Base-by-base conservation (phyloP, 179 eudicot genomes). In the Monotropa hypopitys region DNA sequence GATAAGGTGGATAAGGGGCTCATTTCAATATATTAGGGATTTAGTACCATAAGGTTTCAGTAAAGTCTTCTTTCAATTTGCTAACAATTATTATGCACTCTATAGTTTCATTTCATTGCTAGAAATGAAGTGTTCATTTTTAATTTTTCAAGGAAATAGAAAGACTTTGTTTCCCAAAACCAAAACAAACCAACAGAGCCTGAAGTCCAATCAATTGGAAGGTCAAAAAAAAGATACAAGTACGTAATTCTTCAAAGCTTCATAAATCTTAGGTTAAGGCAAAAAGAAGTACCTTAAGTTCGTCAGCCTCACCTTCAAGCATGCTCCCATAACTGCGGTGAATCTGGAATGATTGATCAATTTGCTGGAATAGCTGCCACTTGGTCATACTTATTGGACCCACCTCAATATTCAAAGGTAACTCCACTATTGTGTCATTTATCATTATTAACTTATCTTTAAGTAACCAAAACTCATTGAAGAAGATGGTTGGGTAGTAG, bases 221-320 rank as follows among this genome's bases (percentile, higher is more conserved):
- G 8, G 43, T 63, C n/a, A n/a, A 0, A 18, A 46, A 46, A 45
- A 49, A 76, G 1, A 16, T 18, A 20, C 7, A 7, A 43, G 10
- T 20, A 10, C 9, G 15, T 28, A 18, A 38, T 23, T 42, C 11
- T 61, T 74, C 49, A 35, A 46, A 51, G 46, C 45, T 33, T 72
- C 62, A 38, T 33, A 33, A 26, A 28, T 61, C 66, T 33, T 11
- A 72, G 26, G 57, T 50, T 20, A 72, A 45, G 69, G 21, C 59
- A 62, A 32, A 67, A 56, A 46, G 54, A 15, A 45, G 66, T 84
- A 96, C 99, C 99, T 96, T 96, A 65, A 96, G 98, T 81, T 96
- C 96, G 80, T 96, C 99, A 81, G 94, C 91, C 85, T 96, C 99
- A 49, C 99, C 99, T 63, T 96, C 99, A 78, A 93, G 82, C 99